Percentiles rank a stretch among this genome's conserved stretches.
phyloP scores from a whole-genome alignment of 2,329 filamentous ascomycete species.

The Aspergillus tanneri region DNA sequence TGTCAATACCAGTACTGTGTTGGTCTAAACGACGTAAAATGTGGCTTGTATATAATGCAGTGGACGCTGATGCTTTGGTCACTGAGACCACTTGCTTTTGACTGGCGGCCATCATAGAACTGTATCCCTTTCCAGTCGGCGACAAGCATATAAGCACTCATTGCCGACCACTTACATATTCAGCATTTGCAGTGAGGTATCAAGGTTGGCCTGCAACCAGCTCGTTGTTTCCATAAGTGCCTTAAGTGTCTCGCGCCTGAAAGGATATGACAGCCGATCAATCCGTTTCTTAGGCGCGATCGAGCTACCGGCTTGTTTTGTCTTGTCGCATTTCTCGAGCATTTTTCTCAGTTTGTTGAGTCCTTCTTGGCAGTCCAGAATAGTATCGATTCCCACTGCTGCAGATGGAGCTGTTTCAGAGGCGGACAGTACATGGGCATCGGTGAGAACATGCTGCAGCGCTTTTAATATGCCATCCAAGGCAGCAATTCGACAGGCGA shows the following conservation, averaged over 20 bases:
- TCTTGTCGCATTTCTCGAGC: slow-evolving; percentile 1
- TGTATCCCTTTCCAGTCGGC: neutral
- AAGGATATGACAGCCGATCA: slow-evolving; percentile 12
- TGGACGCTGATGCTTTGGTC: neutral
- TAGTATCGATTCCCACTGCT: slow-evolving; percentile 5
- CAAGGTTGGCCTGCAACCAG: slow-evolving; percentile 13
- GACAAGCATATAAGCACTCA: neutral
- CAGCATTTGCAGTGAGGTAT: slow-evolving; percentile 15
- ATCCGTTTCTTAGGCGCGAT: slow-evolving; percentile 5
- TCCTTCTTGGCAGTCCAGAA: slow-evolving; percentile 9
- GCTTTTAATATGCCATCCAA: slow-evolving; percentile 9
- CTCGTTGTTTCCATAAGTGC: slow-evolving; percentile 8
- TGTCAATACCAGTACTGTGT: neutral
- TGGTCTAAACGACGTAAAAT: neutral
- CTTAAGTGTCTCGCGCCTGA: slow-evolving; percentile 13
- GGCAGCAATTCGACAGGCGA: slow-evolving; percentile 2
- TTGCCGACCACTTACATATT: slow-evolving; percentile 9
- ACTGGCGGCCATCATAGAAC: neutral
- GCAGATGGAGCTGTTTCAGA: slow-evolving; percentile 8
- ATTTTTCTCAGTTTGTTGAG: neutral
- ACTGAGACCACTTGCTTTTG: neutral
- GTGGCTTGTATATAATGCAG: neutral
- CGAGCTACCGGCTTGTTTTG: neutral
- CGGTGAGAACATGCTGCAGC: slow-evolving; percentile 6
- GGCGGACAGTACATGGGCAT: slow-evolving; percentile 1